Conservation (phyloP, 1,284 basidiomycete genomes). For the Cronartium quercuum region DNA sequence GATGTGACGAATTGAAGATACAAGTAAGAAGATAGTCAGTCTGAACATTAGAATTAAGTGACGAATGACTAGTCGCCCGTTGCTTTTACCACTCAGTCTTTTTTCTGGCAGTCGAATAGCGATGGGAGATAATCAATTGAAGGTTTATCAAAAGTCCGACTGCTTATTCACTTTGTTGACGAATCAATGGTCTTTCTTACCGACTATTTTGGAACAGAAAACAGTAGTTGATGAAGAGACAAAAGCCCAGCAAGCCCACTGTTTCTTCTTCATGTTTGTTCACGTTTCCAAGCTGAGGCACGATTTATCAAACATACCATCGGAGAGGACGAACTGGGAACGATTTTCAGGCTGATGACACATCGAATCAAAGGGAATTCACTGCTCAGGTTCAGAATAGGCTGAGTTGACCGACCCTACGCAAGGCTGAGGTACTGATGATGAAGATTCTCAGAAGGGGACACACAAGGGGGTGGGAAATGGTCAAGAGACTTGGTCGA, state of each 20-base stretch:
- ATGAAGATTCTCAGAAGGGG: no score
- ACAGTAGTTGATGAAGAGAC: neutral
- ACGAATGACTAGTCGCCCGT: no score
- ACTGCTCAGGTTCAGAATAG: no score
- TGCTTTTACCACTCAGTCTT: no score
- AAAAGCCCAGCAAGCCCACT: neutral
- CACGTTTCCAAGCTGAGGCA: neutral
- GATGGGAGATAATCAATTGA: neutral
- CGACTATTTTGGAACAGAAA: neutral
- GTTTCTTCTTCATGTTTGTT: neutral
- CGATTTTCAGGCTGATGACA: neutral
- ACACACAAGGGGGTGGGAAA: no score
- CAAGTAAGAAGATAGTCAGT: neutral
- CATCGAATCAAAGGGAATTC: neutral
- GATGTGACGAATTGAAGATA: neutral
- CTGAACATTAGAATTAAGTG: neutral
- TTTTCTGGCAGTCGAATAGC: no score
- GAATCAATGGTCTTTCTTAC: neutral
- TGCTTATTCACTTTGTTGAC: neutral
- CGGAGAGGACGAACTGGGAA: neutral
- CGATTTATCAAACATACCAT: neutral
- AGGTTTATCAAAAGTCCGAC: neutral
- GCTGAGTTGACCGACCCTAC: neutral
- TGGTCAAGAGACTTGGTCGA: no score
- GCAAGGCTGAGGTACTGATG: neutral